Evolutionary conservation across 331 rosid genomes (phyloP).

Genomic region (Rhamnella rubrinervis): DNA sequence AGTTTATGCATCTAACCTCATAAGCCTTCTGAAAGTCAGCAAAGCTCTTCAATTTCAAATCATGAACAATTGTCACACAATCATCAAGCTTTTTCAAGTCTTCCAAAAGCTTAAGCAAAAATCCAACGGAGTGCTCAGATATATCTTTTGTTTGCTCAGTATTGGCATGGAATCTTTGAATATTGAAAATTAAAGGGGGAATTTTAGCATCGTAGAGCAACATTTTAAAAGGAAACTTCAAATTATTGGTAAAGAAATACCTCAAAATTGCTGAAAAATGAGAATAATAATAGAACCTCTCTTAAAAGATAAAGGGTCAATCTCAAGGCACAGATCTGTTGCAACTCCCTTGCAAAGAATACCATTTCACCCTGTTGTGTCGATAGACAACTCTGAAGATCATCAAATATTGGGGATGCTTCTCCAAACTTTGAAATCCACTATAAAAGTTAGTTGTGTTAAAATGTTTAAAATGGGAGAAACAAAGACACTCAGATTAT

Average conservation of each 20-base stretch:
- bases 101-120: constrained; percentile 53
- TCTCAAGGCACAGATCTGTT: constrained; percentile 49
- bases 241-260: background rate
- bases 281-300: background rate
- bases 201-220: background rate
- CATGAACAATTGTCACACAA: constrained; percentile 49
- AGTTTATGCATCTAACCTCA: constrained; percentile 45
- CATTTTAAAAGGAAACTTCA: no score
- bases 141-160: constrained; percentile 61
- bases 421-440: constrained; percentile 43
- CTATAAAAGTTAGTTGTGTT: background rate
- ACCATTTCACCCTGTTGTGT: constrained; percentile 69
- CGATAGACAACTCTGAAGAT: constrained; percentile 64
- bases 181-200: constrained; percentile 13
- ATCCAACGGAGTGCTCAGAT: constrained; percentile 67
- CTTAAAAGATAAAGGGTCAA: background rate
- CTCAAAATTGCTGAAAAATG: background rate
- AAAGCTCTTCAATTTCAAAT: constrained; percentile 56
- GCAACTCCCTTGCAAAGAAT: constrained; percentile 63
- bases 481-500: constrained; percentile 1
- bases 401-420: constrained; percentile 57
- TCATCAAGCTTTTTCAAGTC: constrained; percentile 62
- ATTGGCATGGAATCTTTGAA: constrained; percentile 59
- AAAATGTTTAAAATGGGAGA: constrained; percentile 3
- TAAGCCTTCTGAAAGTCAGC: constrained; percentile 72